Evolutionary conservation across 2,329 filamentous ascomycete genomes (phyloP), one percentile per base, ranked within the genome.

Genomic region (Catunica adiposa): DNA sequence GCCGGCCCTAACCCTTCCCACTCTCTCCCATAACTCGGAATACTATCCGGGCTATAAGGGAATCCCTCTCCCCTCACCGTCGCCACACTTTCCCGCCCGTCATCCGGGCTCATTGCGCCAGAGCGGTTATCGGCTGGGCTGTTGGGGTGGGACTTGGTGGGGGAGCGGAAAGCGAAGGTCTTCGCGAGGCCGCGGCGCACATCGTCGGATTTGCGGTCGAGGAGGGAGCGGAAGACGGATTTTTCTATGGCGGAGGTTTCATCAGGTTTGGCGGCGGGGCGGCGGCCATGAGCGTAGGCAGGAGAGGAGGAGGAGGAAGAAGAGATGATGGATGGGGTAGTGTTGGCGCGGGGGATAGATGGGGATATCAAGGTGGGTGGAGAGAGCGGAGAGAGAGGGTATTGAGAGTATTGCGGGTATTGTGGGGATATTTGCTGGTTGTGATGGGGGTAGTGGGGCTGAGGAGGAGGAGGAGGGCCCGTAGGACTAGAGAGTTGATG

Each of bases 141-240:
- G 44, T n/a, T 42, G 17, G 11, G 15, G 15, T 4, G 57, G 71
- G 71, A 61, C 74, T 74, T 71, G 74, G 52, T 64, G 29, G 29
- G 5, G 11, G 29, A 66, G 9, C 72, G 70, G 59, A 79, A 77
- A 0, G 69, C 66, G 60, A 79, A 78, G 0, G 73, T 74, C 57
- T 77, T 77, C 11, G 71, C 73, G 1, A 80, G 64, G 0, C 75
- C 75, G 50, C 72, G 73, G 38, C 76, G 68, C 20, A 79, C 71
- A 23, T 69, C 71, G n/a, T 77, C 74, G 61, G 76, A 79, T 61
- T 70, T 76, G 65, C 74, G 76, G 60, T 80, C 77, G 51, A 79
- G 66, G 22, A 69, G 70, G 47, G 66, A 73, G 48, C 77, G 68
- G 51, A 80, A 66, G 0, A 73, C 73, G 1, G 75, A 78, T 61